Evolutionary conservation across 495 filamentous ascomycete species (phyloP).

Genomic region (Penicillium atrosanguineum): DNA sequence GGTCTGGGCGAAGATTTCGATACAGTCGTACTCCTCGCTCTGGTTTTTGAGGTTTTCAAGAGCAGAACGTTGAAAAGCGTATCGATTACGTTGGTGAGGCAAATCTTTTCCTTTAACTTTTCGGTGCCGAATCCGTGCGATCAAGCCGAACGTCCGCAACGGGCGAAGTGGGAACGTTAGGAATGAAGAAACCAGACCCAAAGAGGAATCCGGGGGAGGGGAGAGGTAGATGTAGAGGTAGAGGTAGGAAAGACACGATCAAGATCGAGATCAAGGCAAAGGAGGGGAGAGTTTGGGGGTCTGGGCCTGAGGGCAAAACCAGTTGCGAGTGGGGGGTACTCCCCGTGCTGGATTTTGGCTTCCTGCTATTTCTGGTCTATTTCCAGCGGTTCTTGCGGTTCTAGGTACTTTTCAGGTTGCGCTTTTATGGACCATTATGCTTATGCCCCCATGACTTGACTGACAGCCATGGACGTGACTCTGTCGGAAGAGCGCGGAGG

Average conservation of each 20-base stretch:
- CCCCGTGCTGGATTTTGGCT: not conserved
- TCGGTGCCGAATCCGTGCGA: slow-evolving; percentile 27
- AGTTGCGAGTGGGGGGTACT: slow-evolving; percentile 1
- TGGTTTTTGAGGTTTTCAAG: not conserved
- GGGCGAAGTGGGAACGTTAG: slow-evolving; percentile 8
- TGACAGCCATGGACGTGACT: not conserved
- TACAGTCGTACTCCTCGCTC: not conserved
- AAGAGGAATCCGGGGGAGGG: slow-evolving; percentile 6
- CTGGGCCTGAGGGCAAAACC: slow-evolving; percentile 20
- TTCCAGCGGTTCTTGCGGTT: not conserved
- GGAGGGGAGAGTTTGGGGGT: slow-evolving; percentile 5
- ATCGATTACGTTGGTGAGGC: slow-evolving; percentile 27
- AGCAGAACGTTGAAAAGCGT: not conserved
- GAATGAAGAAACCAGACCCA: not conserved
- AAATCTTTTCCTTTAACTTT: slow-evolving; percentile 28
- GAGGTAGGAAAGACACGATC: slow-evolving; percentile 12
- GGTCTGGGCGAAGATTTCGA: not conserved
- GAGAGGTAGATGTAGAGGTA: slow-evolving; percentile 1
- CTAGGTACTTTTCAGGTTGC: not conserved
- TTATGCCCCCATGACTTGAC: not conserved
- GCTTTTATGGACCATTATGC: not conserved
- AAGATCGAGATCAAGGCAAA: slow-evolving; percentile 16
- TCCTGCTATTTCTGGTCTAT: not conserved
- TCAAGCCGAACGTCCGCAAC: slow-evolving; percentile 17
- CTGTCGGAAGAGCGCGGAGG: slow-evolving; percentile 20